Base-by-base conservation (phyloP, 1,284 basidiomycete species). In the Sanghuangporus baumii region DNA sequence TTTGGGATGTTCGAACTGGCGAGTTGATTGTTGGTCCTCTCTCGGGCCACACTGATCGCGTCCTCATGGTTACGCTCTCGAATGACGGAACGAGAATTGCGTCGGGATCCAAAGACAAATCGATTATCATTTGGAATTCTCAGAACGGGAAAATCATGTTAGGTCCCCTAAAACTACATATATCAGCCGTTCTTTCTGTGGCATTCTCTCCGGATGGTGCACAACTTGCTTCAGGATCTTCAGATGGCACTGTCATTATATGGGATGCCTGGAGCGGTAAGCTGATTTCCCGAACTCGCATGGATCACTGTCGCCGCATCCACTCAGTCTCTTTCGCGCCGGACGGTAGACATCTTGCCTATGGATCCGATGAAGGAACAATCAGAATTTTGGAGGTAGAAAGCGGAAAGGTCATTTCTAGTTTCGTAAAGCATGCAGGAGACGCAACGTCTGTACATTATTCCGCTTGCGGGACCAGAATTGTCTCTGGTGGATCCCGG, bases 21-120 rank as follows among this genome's bases (percentile, higher is more conserved):
- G 41, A 31, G 2, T 20, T 23, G 6, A 23, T 50, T 14, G 18
- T 66, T 54, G 71, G 73, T 57, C 67, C 74, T 12, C 74, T 79
- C 59, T 66, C 7, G 11, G 48, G 18, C 20, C 48, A 50, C 26
- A 23, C 16, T 7, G 14, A 23, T 23, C n/a, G 6, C 48, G 20
- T 50, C 6, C 7, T 1, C 3, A 48, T 31, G 3, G 60, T 65
- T 11, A 20, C 60, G 34, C 62, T 65, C 36, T 48, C 60, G 1
- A 55, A 54, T 18, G 63, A 65, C 43, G 43, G 63, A 26, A 38
- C 12, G 34, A 14, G 4, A 3, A 58, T 65, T 16, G 55, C 38
- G 6, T 65, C 63, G 23, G 60, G 54, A 6, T 62, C 60, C 14
- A 23, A 6, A 2, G 63, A 65, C 46, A n/a, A 40, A 20, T 62